Evolutionary conservation across 768 basidiomycete genomes (phyloP).

Genomic region (Agrocybe pediades): DNA sequence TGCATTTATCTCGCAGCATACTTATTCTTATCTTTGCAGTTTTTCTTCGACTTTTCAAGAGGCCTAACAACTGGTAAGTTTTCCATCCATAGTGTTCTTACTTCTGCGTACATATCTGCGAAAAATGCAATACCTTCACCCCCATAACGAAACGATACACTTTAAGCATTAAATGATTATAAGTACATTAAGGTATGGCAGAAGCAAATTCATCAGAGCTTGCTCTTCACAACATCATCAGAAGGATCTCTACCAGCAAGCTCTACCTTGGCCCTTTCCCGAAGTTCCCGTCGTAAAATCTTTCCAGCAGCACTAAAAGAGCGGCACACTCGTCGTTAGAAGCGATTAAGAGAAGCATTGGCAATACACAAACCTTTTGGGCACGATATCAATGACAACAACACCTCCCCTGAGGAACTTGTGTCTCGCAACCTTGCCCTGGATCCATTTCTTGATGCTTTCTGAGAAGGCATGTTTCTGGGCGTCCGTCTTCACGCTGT

Average conservation of each 20-base stretch:
- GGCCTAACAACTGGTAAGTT: too few species aligned
- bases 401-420: constrained; percentile 82
- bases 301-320: constrained; percentile 76
- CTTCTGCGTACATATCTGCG: background rate
- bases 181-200: background rate
- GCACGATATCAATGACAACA: constrained; percentile 59
- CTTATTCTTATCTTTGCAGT: too few species aligned
- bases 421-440: constrained; percentile 68
- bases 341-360: background rate
- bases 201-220: constrained; percentile 25
- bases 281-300: constrained; percentile 78
- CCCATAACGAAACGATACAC: too few species aligned
- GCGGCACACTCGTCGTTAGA: background rate
- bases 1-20: background rate
- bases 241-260: constrained; percentile 39
- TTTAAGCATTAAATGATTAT: background rate
- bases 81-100: background rate
- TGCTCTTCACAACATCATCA: constrained; percentile 30
- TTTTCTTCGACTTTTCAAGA: too few species aligned
- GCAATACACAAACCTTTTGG: constrained; percentile 69
- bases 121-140: too few species aligned
- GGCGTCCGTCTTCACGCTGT: constrained; percentile 29
- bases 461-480: constrained; percentile 46
- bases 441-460: constrained; percentile 67
- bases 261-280: constrained; percentile 67